Base-by-base conservation (phyloP, 2,329 filamentous ascomycete species). In the Periconia digitata region DNA sequence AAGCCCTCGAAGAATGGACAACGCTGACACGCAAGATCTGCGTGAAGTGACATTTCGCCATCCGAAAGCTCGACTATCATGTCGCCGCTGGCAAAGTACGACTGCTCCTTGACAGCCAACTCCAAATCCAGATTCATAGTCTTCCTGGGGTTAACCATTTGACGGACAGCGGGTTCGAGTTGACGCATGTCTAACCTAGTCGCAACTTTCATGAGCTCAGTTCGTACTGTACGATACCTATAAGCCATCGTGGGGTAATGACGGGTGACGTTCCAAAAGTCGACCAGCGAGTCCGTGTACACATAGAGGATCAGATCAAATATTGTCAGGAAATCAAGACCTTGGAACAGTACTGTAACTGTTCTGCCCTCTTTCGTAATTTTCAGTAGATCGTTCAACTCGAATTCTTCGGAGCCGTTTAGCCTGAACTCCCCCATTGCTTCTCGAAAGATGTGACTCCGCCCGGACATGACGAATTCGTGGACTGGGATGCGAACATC, bases 1-100 rank as follows among this genome's bases (percentile, higher is more conserved):
- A 99, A 78, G 1, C 88, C 89, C 54, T 92, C 79, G 56, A 99
- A 99, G 78, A 96, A 99, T 0, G 90, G 91, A 60, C 92, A 96
- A 56, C 94, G 80, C 61, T 86, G 85, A 56, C 90, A 92, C 29
- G 96, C 70, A 3, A 97, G 71, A 4, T 85, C 79, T 55, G 90
- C 92, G 62, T 99, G 94, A 1, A 87, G 85, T 13, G 77, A 75
- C 27, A 91, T 74, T 45, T 79, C 75, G 22, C 85, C 85, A n/a
- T 83, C 87, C 50, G 89, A 84, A 10, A 97, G 78, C 57, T 96
- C 85, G 16, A 97, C 75, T 6, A 92, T 67, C 6, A 90, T 80
- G 69, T 99, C 92, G 2, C 85, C 87, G 62, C 90, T 87, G 6
- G 87, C 83, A 54, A 94, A 92, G 65, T 90, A 96, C 0, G 73